Evolutionary conservation across 2,329 filamentous ascomycete genomes (phyloP).

Genomic region (Colletotrichum lentis): DNA sequence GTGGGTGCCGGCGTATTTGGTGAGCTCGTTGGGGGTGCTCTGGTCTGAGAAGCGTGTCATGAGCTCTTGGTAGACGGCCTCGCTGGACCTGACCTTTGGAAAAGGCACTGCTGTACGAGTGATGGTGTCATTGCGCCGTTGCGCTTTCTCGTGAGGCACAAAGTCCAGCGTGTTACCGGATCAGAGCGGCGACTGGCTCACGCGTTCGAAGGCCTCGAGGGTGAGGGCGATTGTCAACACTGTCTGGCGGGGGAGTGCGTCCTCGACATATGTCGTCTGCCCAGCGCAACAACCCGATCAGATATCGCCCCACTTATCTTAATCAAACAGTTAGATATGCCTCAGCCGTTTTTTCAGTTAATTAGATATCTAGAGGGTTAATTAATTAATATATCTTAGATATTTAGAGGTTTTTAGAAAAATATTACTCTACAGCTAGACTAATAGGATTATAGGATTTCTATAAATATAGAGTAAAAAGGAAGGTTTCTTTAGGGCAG

Average conservation of each 20-base stretch:
- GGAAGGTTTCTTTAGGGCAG: no score
- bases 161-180: background rate
- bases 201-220: background rate
- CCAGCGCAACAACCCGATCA: no score
- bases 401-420: no score
- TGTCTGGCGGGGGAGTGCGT: background rate
- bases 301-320: no score
- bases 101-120: background rate
- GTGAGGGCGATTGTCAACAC: background rate
- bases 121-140: background rate
- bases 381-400: no score
- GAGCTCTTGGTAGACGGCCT: background rate
- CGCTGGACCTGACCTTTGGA: slow-evolving; percentile 37
- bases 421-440: no score
- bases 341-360: no score
- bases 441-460: no score
- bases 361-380: no score
- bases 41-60: background rate
- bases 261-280: background rate
- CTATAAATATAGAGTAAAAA: no score
- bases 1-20: slow-evolving; percentile 40
- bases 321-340: no score
- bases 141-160: background rate
- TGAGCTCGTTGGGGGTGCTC: background rate
- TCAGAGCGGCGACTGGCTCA: background rate